phyloP scores from a whole-genome alignment of 805 yeast species.

The Candida cerambycidarum region DNA sequence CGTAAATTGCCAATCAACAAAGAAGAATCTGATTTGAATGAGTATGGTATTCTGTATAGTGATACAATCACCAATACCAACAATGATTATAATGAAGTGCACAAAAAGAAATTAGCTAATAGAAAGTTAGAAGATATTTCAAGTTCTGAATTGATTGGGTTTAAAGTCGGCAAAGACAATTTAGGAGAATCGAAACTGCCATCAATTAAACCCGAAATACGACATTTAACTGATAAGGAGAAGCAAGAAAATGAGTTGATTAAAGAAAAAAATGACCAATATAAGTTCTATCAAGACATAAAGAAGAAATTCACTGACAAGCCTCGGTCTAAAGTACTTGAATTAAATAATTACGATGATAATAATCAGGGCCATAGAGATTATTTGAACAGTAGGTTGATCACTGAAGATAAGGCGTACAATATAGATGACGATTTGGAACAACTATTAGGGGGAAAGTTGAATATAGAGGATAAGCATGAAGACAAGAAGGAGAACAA shows the following conservation, averaged over 20 bases:
- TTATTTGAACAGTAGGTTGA: conserved; percentile 24
- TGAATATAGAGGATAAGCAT: not conserved
- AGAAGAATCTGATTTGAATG: conserved; percentile 34
- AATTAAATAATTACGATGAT: conserved; percentile 32
- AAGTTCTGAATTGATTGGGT: conserved; percentile 33
- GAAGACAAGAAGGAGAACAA: not conserved
- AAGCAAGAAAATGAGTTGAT: conserved; percentile 24
- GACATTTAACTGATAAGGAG: conserved; percentile 28
- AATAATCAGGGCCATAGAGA: conserved; percentile 25
- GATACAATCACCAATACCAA: conserved; percentile 25
- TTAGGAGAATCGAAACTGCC: conserved; percentile 8
- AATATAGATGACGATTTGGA: conserved; percentile 21
- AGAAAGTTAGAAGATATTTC: conserved; percentile 24
- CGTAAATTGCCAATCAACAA: conserved; percentile 32
- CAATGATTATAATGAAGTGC: conserved; percentile 27
- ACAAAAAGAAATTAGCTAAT: conserved; percentile 17
- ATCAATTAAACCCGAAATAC: conserved; percentile 2
- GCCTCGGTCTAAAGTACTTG: conserved; percentile 24
- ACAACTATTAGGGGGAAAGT: conserved; percentile 16
- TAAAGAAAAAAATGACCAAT: conserved; percentile 24
- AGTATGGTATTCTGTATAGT: conserved; percentile 36
- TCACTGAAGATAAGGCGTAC: not conserved
- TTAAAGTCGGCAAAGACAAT: conserved; percentile 31
- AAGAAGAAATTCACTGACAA: conserved; percentile 25
- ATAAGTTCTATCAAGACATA: conserved; percentile 28